Evolutionary conservation across 345 rosid species (phyloP).

Genomic region (Hibiscus tridactylites): DNA sequence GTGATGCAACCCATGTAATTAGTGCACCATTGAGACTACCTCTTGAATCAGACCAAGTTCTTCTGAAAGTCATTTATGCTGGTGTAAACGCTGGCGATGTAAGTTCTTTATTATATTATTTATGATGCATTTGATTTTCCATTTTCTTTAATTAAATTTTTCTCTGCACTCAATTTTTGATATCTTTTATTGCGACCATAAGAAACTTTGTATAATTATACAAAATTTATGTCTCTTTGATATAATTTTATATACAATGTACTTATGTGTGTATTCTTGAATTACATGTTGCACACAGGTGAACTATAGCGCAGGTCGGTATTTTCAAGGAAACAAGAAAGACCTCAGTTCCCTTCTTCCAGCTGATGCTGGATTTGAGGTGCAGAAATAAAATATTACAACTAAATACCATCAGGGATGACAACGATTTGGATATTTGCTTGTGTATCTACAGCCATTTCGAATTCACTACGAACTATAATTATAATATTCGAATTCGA

Average conservation of each 20-base stretch:
- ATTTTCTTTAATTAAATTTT: not conserved
- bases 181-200: not conserved
- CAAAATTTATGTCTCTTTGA: not conserved
- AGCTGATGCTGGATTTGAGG: slow-evolving; percentile 77
- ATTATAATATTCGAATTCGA: not conserved
- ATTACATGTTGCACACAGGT: slow-evolving; percentile 41
- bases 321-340: slow-evolving; percentile 47
- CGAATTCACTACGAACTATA: no score
- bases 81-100: slow-evolving; percentile 99
- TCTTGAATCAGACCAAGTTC: slow-evolving; percentile 60
- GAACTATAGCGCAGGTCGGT: slow-evolving; percentile 93
- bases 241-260: not conserved
- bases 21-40: slow-evolving; percentile 48
- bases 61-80: slow-evolving; percentile 76
- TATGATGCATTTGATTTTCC: not conserved
- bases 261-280: slow-evolving; percentile 2
- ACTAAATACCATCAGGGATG: not conserved
- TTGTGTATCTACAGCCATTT: not conserved
- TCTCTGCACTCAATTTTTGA: not conserved
- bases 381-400: slow-evolving; percentile 5
- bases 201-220: not conserved
- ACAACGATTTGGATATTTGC: not conserved
- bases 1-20: slow-evolving; percentile 63
- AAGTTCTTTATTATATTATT: slow-evolving; percentile 31
- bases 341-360: slow-evolving; percentile 56